These are phyloP conservation scores for Akebia trifoliata DNA, from an alignment of 164 flowering plant genomes.

Conservation along the genomic window DNA sequence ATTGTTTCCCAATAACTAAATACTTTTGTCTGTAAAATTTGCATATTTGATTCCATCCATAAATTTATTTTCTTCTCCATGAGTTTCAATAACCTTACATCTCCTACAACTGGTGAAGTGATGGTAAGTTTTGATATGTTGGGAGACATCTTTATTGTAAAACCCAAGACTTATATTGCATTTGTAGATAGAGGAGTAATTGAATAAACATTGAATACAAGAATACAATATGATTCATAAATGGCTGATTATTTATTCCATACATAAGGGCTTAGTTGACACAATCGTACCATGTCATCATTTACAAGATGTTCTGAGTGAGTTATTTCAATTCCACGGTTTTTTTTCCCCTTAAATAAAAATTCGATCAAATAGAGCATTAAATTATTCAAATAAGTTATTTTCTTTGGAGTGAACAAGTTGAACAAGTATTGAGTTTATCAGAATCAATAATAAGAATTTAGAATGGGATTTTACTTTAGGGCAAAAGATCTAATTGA, in stretches of 20 bases:
- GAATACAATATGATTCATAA: neutral
- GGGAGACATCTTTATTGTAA: conserved; percentile 2
- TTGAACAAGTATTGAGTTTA: no score
- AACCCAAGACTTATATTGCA: neutral
- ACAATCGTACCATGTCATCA: neutral
- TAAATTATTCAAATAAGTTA: no score
- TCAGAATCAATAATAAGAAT: no score
- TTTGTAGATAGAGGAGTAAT: neutral
- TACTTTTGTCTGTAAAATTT: no score
- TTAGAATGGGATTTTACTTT: no score
- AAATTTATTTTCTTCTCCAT: no score
- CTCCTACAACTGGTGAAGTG: neutral
- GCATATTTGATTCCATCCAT: no score
- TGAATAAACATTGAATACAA: neutral
- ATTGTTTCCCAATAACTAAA: no score
- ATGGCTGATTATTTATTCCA: neutral
- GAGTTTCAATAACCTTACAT: neutral
- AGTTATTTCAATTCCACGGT: conserved; percentile 3
- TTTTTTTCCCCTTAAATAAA: no score
- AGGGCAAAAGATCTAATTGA: no score
- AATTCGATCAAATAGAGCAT: neutral
- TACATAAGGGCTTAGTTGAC: neutral
- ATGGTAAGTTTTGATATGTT: neutral
- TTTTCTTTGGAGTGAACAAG: no score
- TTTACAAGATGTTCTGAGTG: neutral